Conservation (phyloP, 208 protist genomes). For the Crithidia fasciculata region DNA sequence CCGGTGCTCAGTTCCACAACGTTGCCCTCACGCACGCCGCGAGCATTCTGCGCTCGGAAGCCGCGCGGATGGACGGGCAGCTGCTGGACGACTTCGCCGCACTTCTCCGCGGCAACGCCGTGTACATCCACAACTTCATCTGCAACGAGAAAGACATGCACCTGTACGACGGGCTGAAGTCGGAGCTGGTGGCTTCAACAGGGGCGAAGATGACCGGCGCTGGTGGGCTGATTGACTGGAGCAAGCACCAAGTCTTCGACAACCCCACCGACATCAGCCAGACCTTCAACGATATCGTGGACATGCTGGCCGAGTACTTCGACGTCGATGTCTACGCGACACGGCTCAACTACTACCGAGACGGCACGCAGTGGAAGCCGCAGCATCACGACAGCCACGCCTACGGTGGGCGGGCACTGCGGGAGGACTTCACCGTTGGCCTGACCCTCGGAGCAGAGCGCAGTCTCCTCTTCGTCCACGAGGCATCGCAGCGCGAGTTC, state of each 20-base stretch:
- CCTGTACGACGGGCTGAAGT: slow-evolving; percentile 73
- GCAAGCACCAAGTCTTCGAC: slow-evolving; percentile 92
- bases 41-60: slow-evolving; percentile 66
- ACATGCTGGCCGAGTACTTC: slow-evolving; percentile 90
- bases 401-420: slow-evolving; percentile 68
- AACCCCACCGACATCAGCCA: slow-evolving; percentile 84
- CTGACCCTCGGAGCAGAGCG: slow-evolving; percentile 87
- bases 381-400: slow-evolving; percentile 95
- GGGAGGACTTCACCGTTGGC: slow-evolving; percentile 93
- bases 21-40: slow-evolving; percentile 67
- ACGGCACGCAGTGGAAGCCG: slow-evolving; percentile 93
- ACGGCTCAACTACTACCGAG: slow-evolving; percentile 92
- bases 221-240: slow-evolving; percentile 90
- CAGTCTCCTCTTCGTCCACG: slow-evolving; percentile 89
- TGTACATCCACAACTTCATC: slow-evolving; percentile 91
- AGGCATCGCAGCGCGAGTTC: slow-evolving; percentile 83
- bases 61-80: slow-evolving; percentile 71
- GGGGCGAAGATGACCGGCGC: slow-evolving; percentile 57
- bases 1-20: slow-evolving; percentile 63
- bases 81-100: slow-evolving; percentile 77
- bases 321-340: slow-evolving; percentile 92
- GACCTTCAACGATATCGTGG: slow-evolving; percentile 87
- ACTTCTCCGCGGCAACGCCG: slow-evolving; percentile 73
- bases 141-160: slow-evolving; percentile 56
- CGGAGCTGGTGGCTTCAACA: slow-evolving; percentile 72